Evolutionary conservation across 179 eudicot species (phyloP).

Genomic region (Dionaea muscipula): DNA sequence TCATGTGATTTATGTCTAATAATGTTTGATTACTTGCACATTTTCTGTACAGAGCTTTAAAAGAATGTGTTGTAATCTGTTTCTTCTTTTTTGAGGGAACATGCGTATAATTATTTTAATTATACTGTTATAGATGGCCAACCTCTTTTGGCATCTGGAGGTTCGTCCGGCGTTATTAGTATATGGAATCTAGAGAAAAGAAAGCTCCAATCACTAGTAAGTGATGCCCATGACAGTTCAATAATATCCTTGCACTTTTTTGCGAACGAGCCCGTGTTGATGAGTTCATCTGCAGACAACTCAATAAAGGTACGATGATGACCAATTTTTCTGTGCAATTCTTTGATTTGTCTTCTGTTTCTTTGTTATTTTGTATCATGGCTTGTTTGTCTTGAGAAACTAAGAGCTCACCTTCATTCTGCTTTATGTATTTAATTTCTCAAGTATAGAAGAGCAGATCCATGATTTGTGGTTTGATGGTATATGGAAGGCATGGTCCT

Average conservation of each 20-base stretch:
- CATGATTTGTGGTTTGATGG: too few relatives aligned
- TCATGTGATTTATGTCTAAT: background rate
- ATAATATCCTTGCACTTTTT: conserved; percentile 78
- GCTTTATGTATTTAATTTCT: too few relatives aligned
- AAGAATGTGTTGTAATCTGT: background rate
- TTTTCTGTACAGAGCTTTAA: background rate
- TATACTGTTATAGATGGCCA: conserved; percentile 50
- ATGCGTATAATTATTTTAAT: background rate
- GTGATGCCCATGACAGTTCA: conserved; percentile 83
- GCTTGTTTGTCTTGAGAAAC: too few relatives aligned
- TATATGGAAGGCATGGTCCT: too few relatives aligned
- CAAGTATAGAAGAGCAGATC: too few relatives aligned
- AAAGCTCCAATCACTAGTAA: conserved; percentile 78
- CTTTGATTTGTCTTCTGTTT: too few relatives aligned
- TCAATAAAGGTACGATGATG: conserved; percentile 53
- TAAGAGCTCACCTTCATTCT: too few relatives aligned
- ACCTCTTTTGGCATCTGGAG: conserved; percentile 95
- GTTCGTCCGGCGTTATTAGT: conserved; percentile 87
- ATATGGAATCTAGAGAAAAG: conserved; percentile 97
- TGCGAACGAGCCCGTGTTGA: conserved; percentile 82
- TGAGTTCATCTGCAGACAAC: conserved; percentile 93
- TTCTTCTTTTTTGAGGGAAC: background rate
- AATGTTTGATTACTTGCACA: too few relatives aligned
- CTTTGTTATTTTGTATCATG: too few relatives aligned
- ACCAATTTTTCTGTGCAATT: background rate